phyloP scores from a whole-genome alignment of 2,329 filamentous ascomycete species.

The Colletotrichum sp. region DNA sequence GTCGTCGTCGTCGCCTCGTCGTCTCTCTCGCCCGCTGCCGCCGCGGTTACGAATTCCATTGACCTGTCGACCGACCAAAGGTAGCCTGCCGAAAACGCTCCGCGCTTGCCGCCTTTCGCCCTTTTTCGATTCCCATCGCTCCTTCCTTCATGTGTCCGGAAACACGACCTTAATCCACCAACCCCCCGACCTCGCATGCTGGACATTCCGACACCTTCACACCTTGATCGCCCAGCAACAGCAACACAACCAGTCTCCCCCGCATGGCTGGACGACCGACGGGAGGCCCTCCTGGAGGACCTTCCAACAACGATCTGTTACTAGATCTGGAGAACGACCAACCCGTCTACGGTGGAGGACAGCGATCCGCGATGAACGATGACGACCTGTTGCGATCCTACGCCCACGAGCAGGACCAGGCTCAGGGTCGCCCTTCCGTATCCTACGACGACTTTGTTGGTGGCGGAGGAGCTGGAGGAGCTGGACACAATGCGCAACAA shows the following conservation, averaged over 20 bases:
- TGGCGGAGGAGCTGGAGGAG: conserved; percentile 33
- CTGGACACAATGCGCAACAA: conserved; percentile 41
- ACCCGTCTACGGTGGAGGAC: conserved; percentile 75
- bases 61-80: conserved; percentile 2
- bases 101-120: background rate
- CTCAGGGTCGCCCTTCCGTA: conserved; percentile 77
- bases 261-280: conserved; percentile 66
- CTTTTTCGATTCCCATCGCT: conserved; percentile 7
- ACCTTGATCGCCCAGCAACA: conserved; percentile 23
- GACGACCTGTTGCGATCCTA: conserved; percentile 80
- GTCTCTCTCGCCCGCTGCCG: background rate
- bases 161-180: conserved; percentile 8
- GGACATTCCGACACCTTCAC: conserved; percentile 29
- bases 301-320: conserved; percentile 65
- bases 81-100: background rate
- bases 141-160: conserved; percentile 5
- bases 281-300: conserved; percentile 52
- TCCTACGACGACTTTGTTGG: conserved; percentile 97
- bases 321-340: conserved; percentile 77
- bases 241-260: conserved; percentile 40
- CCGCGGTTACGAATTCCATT: background rate
- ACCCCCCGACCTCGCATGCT: conserved; percentile 31
- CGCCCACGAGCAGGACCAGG: conserved; percentile 68
- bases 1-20: background rate
- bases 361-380: conserved; percentile 80